These are phyloP conservation scores for Phytopythium aichiense DNA, from an alignment of 352 stramenopile genomes.

Conservation along the genomic window DNA sequence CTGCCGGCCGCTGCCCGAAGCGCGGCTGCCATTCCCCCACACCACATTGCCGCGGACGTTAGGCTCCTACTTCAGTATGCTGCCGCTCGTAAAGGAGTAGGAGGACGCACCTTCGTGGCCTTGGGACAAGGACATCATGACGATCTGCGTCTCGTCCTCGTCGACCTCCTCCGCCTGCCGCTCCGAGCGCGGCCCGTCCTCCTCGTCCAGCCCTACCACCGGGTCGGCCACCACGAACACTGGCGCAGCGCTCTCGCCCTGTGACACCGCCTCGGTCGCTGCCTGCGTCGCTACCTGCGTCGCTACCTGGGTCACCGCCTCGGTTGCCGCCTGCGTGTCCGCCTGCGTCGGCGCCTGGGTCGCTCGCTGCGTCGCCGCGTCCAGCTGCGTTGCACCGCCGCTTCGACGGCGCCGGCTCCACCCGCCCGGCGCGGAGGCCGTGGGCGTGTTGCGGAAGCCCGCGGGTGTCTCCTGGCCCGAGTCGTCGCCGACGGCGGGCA, in stretches of 20 bases:
- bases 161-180: constrained; percentile 37
- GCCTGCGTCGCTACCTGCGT: constrained; percentile 14
- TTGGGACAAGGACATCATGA: constrained; percentile 61
- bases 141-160: constrained; percentile 81
- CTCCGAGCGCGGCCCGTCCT: constrained; percentile 9
- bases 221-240: constrained; percentile 40
- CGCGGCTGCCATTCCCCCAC: neutral
- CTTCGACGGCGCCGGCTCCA: constrained; percentile 32
- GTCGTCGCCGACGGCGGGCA: constrained; percentile 29
- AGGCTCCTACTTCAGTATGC: no score
- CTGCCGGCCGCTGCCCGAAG: constrained; percentile 10
- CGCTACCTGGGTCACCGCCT: constrained; percentile 11
- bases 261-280: neutral
- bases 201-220: constrained; percentile 14
- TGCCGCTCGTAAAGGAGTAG: neutral
- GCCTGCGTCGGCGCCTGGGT: constrained; percentile 26
- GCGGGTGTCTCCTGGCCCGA: constrained; percentile 50
- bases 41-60: no score
- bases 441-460: constrained; percentile 57
- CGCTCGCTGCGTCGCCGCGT: constrained; percentile 44
- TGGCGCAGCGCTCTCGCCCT: constrained; percentile 10
- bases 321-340: constrained; percentile 13
- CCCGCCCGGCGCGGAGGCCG: constrained; percentile 16
- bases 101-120: constrained; percentile 31
- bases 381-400: constrained; percentile 16